Evolutionary conservation across 2,329 filamentous ascomycete genomes (phyloP), one percentile per base, ranked within the genome.

Genomic region (Alternaria consortialis): DNA sequence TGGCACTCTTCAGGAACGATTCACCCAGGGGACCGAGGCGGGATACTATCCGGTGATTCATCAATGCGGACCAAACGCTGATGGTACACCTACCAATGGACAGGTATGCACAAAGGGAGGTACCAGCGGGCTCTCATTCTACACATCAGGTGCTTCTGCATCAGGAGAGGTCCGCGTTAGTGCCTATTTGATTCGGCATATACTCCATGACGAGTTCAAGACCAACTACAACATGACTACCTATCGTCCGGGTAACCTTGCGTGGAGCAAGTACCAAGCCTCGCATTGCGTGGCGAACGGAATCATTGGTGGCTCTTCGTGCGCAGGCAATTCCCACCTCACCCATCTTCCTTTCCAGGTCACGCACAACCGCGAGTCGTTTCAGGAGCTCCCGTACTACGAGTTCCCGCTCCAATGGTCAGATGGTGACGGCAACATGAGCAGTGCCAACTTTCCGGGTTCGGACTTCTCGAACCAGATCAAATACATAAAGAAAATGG

Each of bases 341-440:
- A 60, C 58, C 7, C 58, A 60, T 4, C 40, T 60, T 12, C 58
- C 58, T 7, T 60, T 60, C 8, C 58, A 60, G 15, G 58, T 60
- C n/a, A 60, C 58, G 12, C 58, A 60, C 1, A 60, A 60, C 46
- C 58, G 58, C 40, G 58, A 60, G 34, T 32, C 58, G 0, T 60
- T 60, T 32, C 53, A 56, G 15, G 58, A 60, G 53, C 53, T 60
- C 11, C 53, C 58, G 20, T 60, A 60, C 40, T 60, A 52, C 40
- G 58, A 60, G 34, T 60, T 60, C 9, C 58, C 58, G 3, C 53
- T 60, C 40, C 58, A 60, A 17, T 60, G 58, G 58, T 60, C 58
- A 4, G 58, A 60, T 5, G 58, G 58, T 17, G 58, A 60, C 3
- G 58, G 58, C 1, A 60, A 60, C 20, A 60, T 60, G 58, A 60